Base-by-base conservation (phyloP, 2,329 filamentous ascomycete genomes). In the Arthrobotrys megalospora region DNA sequence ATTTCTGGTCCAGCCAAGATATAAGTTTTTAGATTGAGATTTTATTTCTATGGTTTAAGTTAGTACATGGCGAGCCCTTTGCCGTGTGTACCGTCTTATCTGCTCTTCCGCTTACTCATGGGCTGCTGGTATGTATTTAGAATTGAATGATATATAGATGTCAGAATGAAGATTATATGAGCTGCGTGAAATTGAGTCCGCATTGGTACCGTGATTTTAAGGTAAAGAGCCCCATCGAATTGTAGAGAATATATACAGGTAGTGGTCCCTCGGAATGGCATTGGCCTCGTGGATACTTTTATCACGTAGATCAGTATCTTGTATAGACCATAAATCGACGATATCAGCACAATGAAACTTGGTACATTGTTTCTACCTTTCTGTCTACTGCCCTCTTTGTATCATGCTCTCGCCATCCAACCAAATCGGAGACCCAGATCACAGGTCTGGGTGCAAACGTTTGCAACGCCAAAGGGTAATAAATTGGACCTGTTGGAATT, bases 401-500 rank as follows among this genome's bases (percentile, higher is more conserved):
- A 50, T 47, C 14, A 41, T 28, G 43, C 43, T 16, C 32, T 63
- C 1, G 36, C 34, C 1, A 11, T 62, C n/a, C 58, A 16, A 34
- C 28, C 34, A 43, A 50, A n/a, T 28, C 24, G 10, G 24, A 47
- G 21, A 41, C 21, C 38, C 12, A 75, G 62, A 38, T 77, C 73
- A 16, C 58, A 67, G 50, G 64, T 80, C 63, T 83, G 82, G 65
- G 77, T 82, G 70, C 82, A 83, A 76, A 83, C 81, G 12, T 80
- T 82, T 21, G 81, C 81, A 36, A 64, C 69, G 41, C 50, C 48
- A 1, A 55, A 75, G 16, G 81, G 81, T 21, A 41, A 73, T 7
- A 80, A 76, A 67, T 83, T 88, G 53, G 87, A 87, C 24, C 81
- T 88, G n/a, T 84, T 88, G 0, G 86, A 87, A 0, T 84, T 89